phyloP scores from a whole-genome alignment of 2,329 filamentous ascomycete genomes.

The Cercospora sp. region DNA sequence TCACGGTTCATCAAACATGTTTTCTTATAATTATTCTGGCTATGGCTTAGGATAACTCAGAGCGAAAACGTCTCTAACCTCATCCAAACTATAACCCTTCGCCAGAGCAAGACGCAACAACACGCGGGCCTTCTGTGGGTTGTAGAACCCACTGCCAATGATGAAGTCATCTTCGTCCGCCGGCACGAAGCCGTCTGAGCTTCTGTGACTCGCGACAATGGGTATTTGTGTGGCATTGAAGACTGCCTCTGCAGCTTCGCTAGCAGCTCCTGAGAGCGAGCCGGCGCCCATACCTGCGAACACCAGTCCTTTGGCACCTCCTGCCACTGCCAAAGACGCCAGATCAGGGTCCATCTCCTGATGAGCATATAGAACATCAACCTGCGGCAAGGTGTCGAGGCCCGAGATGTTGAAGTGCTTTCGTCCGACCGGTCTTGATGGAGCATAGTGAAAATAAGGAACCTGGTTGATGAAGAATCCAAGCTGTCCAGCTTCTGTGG shows the following conservation, averaged over 20 bases:
- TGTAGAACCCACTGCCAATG: conserved; percentile 55
- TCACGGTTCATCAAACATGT: not conserved
- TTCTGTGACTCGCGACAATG: conserved; percentile 55
- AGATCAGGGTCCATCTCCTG: conserved; percentile 51
- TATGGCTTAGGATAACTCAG: conserved; percentile 18
- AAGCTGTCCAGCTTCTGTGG: conserved; percentile 58
- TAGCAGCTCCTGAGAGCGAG: conserved; percentile 48
- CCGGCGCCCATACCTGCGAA: conserved; percentile 59
- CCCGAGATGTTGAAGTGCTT: conserved; percentile 46
- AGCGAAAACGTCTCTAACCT: conserved; percentile 47
- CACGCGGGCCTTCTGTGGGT: conserved; percentile 58
- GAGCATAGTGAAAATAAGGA: conserved; percentile 62
- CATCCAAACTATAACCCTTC: conserved; percentile 40
- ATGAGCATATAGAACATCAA: conserved; percentile 60
- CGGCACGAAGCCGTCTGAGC: conserved; percentile 57
- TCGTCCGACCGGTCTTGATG: conserved; percentile 53
- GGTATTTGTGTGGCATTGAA: conserved; percentile 51
- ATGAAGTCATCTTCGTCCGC: conserved; percentile 28
- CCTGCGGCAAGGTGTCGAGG: conserved; percentile 49
- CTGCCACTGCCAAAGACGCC: conserved; percentile 51
- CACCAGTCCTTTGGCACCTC: conserved; percentile 57
- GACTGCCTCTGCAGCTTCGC: conserved; percentile 46
- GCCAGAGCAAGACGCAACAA: conserved; percentile 48
- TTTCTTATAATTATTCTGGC: not conserved
- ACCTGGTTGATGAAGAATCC: conserved; percentile 60